Evolutionary conservation across 2,329 filamentous ascomycete species (phyloP), one percentile per base, ranked within the genome.

Genomic region (Fusarium cyanostomum): DNA sequence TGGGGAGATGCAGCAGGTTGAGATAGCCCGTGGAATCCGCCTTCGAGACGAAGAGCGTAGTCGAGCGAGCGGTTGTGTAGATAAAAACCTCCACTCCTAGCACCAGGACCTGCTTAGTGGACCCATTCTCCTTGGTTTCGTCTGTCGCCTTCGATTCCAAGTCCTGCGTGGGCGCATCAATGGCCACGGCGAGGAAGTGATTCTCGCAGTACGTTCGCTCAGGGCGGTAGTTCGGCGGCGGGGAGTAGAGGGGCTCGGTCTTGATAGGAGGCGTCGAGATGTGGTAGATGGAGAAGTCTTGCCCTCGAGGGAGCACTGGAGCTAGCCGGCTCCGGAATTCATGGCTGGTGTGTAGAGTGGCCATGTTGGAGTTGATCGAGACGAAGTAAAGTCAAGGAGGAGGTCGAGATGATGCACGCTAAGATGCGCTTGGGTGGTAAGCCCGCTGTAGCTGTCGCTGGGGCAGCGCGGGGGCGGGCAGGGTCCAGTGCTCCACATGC

Each of bases 1-100:
- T 84, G 13, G 88, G 85, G 0, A 91, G 80, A 15, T 85, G 79
- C 31, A 94, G 80, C 2, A 90, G 81, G 66, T 88, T 82, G 9
- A 97, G 79, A 73, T 92, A 96, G 21, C 96, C 95, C 0, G 94
- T 97, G 9, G 95, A 97, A 78, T 99, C 95, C 44, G 95, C 95
- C 77, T 99, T 99, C 63, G 94, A 94, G 21, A 99, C 90, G 74
- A 99, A 99, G 51, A 98, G 84, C 5, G 92, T 97, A 2, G 91
- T 96, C 21, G 92, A 85, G 68, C 86, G 85, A 41, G 86, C 85
- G 0, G 94, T 97, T 0, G 88, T 91, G 77, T 96, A 99, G 59
- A 99, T 85, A 69, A 95, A 84, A 48, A 97, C 83, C 74, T 99
- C 95, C 62, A 99, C 84, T 13, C 91, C 94, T 56, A 96, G 89